Conservation (phyloP, 2,329 filamentous ascomycete genomes). For the Fusarium proliferatum region DNA sequence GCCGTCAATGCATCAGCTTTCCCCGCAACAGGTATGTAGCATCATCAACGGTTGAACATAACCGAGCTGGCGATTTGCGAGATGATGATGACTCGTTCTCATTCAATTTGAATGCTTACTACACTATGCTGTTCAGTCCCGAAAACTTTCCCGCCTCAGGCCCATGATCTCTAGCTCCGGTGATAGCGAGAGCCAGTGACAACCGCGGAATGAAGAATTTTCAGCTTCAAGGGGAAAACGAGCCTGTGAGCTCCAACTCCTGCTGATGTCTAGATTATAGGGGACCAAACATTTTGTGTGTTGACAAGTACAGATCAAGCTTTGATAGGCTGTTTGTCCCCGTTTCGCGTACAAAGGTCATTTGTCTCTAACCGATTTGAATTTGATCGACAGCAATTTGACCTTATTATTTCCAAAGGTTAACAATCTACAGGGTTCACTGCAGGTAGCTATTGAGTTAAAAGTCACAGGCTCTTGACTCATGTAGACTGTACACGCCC, state of each 20-base stretch:
- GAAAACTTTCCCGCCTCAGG: conserved; percentile 3
- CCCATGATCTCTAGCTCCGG: conserved; percentile 20
- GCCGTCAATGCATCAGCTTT: conserved; percentile 5
- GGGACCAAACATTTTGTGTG: background rate
- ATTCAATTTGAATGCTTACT: background rate
- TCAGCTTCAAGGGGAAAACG: conserved; percentile 34
- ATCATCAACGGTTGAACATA: conserved; percentile 4
- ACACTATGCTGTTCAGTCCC: background rate
- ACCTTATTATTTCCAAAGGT: background rate
- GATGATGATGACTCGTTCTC: conserved; percentile 18
- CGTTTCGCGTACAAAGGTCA: conserved; percentile 6
- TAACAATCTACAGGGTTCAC: background rate
- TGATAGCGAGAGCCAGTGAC: conserved; percentile 25
- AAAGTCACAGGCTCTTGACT: conserved; percentile 16
- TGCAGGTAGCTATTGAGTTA: background rate
- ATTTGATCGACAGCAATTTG: conserved; percentile 1
- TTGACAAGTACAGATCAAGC: background rate
- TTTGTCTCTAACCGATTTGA: background rate
- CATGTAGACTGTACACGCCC: conserved; percentile 17
- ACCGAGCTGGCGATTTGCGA: background rate
- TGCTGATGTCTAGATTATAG: conserved; percentile 6
- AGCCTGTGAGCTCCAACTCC: conserved; percentile 23
- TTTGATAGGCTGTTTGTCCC: conserved; percentile 13
- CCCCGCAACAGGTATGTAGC: conserved; percentile 23
- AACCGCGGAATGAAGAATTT: background rate